Evolutionary conservation across 306 rosid genomes (phyloP), one percentile per base, ranked within the genome.

Genomic region (Quercus alba): DNA sequence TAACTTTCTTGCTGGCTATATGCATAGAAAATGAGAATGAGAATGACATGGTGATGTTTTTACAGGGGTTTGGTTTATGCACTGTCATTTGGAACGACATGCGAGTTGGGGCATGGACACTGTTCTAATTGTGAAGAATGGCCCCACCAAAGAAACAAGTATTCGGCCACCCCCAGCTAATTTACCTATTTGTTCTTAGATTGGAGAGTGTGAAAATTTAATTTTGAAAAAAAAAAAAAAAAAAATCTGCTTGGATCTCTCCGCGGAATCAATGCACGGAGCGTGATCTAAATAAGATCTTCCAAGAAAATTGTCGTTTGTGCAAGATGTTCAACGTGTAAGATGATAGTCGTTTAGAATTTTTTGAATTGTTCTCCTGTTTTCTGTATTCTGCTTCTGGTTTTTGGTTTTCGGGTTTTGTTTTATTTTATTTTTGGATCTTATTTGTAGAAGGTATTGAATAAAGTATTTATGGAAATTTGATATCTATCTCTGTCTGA

Each of bases 21-120:
- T 66, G 41, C 10, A 49, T 49, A 49, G 54, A 49, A 38, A 38
- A 7, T 0, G 46, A 35, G 8, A 35, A 38, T 38, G 17, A 10
- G 15, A 49, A 49, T 49, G 54, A 49, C 17, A 10, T 23, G 70
- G 72, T 3, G 26, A 64, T 35, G 25, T 26, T 35, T 67, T 74
- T 72, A 23, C 78, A 86, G 89, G 89, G 55, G 86, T 85, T n/a
- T 85, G 86, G 86, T 85, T 71, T 57, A 71, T 85, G 85, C 88
- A 85, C n/a, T 85, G 88, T 51, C 88, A 85, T 80, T 79, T 69
- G 6, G 86, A 86, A 1, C 70, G 81, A 4, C 86, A 86, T 44
- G 74, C 79, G 30, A 80, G 80, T 21, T 86, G 85, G 87, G 89
- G 89, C 12, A 83, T 86, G 89, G 83, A 66, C 9, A 77, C 81